Conservation (phyloP, 1,284 basidiomycete genomes). For the Meripilus lineatus region DNA sequence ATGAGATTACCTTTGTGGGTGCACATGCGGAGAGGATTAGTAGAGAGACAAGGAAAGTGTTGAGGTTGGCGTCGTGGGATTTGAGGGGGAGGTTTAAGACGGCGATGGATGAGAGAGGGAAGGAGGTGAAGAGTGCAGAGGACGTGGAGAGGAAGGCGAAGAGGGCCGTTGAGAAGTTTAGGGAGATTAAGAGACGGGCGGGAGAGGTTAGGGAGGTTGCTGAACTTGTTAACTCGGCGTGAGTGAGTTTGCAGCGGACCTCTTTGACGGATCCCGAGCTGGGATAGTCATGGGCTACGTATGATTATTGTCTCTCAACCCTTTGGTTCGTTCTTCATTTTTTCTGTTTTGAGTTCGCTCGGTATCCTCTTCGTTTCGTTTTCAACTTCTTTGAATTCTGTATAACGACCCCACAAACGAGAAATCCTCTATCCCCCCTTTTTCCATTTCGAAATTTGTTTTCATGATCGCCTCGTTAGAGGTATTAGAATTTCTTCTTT, state of each 20-base stretch:
- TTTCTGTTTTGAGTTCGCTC: not conserved
- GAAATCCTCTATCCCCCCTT: not conserved
- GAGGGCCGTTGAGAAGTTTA: conserved; percentile 75
- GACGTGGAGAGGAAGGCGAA: conserved; percentile 64
- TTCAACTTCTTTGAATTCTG: no score
- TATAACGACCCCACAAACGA: no score
- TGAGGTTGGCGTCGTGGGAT: conserved; percentile 92
- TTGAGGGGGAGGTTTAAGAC: conserved; percentile 78
- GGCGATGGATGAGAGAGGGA: conserved; percentile 74
- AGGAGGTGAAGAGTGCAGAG: conserved; percentile 79
- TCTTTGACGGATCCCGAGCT: not conserved
- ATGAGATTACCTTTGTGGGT: conserved; percentile 57
- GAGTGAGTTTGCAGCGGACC: conserved; percentile 5
- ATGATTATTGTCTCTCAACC: no score
- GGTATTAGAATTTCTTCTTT: not conserved
- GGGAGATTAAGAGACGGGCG: conserved; percentile 52
- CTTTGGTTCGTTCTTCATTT: not conserved
- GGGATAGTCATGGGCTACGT: no score
- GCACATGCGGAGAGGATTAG: conserved; percentile 70
- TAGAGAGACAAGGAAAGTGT: conserved; percentile 91
- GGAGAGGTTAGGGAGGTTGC: conserved; percentile 46
- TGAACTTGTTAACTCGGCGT: conserved; percentile 17
- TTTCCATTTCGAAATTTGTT: not conserved
- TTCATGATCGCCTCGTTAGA: not conserved
- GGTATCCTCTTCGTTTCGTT: not conserved